phyloP scores from a whole-genome alignment of 2,329 filamentous ascomycete species.

The Monilinia polystroma region DNA sequence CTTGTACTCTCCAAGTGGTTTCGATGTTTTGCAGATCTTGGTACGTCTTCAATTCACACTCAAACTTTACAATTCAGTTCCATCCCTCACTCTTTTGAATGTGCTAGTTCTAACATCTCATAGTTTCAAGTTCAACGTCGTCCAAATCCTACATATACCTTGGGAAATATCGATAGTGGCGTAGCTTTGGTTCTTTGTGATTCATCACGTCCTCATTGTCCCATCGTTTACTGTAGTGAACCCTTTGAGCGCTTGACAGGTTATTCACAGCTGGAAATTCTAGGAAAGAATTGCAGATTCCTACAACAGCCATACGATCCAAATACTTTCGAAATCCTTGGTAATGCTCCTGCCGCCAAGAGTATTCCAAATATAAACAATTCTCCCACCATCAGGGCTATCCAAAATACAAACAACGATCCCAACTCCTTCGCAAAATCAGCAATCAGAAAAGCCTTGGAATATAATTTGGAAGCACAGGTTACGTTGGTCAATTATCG shows the following conservation, averaged over 20 bases:
- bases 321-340: slow-evolving; percentile 49
- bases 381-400: slow-evolving; percentile 46
- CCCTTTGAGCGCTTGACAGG: slow-evolving; percentile 90
- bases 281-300: slow-evolving; percentile 90
- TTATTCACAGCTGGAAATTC: slow-evolving; percentile 81
- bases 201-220: slow-evolving; percentile 80
- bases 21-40: slow-evolving; percentile 56
- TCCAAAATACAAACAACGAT: slow-evolving; percentile 51
- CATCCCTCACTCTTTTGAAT: background rate
- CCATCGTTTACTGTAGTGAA: slow-evolving; percentile 92
- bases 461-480: slow-evolving; percentile 72
- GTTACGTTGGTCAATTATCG: slow-evolving; percentile 91
- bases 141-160: slow-evolving; percentile 78
- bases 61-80: background rate
- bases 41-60: slow-evolving; percentile 43
- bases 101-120: background rate
- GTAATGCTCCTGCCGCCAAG: slow-evolving; percentile 10
- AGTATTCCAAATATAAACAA: slow-evolving; percentile 58
- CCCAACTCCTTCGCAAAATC: slow-evolving; percentile 79
- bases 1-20: slow-evolving; percentile 54
- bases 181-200: slow-evolving; percentile 95
- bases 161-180: slow-evolving; percentile 87
- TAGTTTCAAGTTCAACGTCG: slow-evolving; percentile 64
- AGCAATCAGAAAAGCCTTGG: slow-evolving; percentile 78
- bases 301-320: slow-evolving; percentile 67